These are phyloP conservation scores for Clonostachys rosea DNA, from an alignment of 2,329 filamentous ascomycete genomes.

Conservation along the genomic window DNA sequence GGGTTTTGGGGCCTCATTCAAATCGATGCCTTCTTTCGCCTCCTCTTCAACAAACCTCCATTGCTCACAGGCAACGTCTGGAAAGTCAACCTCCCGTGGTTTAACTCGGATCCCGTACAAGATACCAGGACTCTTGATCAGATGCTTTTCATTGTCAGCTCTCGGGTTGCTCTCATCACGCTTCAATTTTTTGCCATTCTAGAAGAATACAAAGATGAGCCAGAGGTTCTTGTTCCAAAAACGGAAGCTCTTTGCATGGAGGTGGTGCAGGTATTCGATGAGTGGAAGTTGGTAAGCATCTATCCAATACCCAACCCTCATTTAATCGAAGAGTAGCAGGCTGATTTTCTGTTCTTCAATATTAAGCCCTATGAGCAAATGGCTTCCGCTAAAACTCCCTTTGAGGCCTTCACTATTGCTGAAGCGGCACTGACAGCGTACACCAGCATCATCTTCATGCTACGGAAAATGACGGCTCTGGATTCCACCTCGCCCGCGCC, in stretches of 20 bases:
- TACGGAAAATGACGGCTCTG: conserved; percentile 18
- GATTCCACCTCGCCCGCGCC: conserved; percentile 15
- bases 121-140: not conserved
- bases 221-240: conserved; percentile 11
- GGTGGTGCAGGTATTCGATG: conserved; percentile 14
- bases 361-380: conserved; percentile 15
- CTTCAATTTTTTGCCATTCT: conserved; percentile 20
- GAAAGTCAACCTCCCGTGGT: conserved; percentile 23
- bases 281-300: conserved; percentile 16
- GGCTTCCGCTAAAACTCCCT: conserved; percentile 7
- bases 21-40: conserved; percentile 20
- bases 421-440: conserved; percentile 21
- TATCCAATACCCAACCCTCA: not conserved
- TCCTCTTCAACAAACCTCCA: conserved; percentile 20
- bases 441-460: conserved; percentile 24
- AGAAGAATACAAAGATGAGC: conserved; percentile 11
- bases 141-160: conserved; percentile 16
- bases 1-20: conserved; percentile 25
- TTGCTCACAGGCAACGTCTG: conserved; percentile 16
- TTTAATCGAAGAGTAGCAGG: not conserved
- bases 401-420: conserved; percentile 16
- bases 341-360: not conserved
- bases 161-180: conserved; percentile 17
- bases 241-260: conserved; percentile 18
- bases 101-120: conserved; percentile 10